Evolutionary conservation across 1,284 basidiomycete genomes (phyloP).

Genomic region (Erythrobasidium hasegawianum): DNA sequence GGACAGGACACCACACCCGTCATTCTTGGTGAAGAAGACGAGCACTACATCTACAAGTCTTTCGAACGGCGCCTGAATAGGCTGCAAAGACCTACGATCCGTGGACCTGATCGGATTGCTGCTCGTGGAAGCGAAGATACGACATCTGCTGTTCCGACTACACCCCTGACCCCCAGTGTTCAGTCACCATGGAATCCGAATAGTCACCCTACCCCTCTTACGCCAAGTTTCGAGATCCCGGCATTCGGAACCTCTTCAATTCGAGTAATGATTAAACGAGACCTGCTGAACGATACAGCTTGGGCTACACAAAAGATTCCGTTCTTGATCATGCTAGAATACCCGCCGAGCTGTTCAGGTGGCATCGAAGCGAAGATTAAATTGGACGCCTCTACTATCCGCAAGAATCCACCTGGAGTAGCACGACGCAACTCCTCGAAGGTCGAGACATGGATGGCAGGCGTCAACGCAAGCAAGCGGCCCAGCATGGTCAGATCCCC

Average conservation of each 20-base stretch:
- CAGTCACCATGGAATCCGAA: not conserved
- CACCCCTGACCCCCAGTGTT: not conserved
- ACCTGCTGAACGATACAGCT: not conserved
- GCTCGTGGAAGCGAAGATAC: constrained; percentile 19
- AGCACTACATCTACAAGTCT: not conserved
- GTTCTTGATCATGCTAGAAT: constrained; percentile 23
- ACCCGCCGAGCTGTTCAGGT: not conserved
- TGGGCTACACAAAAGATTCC: constrained; percentile 19
- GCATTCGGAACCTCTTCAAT: constrained; percentile 28
- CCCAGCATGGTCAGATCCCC: not conserved
- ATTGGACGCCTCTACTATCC: constrained; percentile 13
- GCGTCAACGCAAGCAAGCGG: not conserved
- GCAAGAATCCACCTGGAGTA: not conserved
- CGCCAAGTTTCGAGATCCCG: not conserved
- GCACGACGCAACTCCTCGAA: not conserved
- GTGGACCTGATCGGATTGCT: constrained; percentile 14
- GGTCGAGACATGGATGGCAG: constrained; percentile 3
- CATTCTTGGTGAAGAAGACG: constrained; percentile 5
- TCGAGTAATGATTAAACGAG: constrained; percentile 26
- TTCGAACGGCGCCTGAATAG: constrained; percentile 12
- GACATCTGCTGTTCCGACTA: not conserved
- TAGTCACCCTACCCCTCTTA: not conserved
- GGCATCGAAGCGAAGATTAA: constrained; percentile 7
- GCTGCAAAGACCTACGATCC: constrained; percentile 1
- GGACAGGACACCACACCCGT: not conserved